Conservation (phyloP, 495 filamentous ascomycete genomes). For the Penicillium goetzii region DNA sequence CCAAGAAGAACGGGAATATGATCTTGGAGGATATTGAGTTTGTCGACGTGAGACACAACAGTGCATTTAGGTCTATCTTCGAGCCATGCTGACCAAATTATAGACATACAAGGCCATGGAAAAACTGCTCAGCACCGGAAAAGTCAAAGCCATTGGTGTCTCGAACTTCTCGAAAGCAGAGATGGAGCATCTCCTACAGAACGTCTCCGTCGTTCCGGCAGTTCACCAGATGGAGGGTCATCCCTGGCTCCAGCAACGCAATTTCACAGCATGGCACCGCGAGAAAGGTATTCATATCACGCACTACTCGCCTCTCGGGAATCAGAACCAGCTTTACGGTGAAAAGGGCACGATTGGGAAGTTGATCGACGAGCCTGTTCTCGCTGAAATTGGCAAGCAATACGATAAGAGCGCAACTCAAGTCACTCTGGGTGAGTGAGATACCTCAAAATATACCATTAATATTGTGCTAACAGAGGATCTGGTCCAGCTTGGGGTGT, state of each 20-base stretch:
- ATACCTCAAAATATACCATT: background rate
- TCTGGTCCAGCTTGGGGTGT: constrained; percentile 59
- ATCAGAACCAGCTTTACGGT: constrained; percentile 65
- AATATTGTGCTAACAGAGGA: background rate
- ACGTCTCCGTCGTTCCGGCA: constrained; percentile 55
- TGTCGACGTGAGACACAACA: constrained; percentile 43
- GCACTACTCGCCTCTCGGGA: constrained; percentile 68
- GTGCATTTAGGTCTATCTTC: background rate
- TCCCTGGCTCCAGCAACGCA: constrained; percentile 62
- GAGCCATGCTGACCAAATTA: background rate
- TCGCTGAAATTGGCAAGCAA: constrained; percentile 62
- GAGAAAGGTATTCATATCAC: constrained; percentile 60
- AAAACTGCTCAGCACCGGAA: constrained; percentile 54
- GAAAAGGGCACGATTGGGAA: constrained; percentile 36
- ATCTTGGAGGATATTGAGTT: constrained; percentile 40
- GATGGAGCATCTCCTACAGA: constrained; percentile 63
- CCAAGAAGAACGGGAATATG: constrained; percentile 20
- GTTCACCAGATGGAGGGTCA: constrained; percentile 67
- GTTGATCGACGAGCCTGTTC: constrained; percentile 61
- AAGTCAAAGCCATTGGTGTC: constrained; percentile 67
- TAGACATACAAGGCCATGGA: constrained; percentile 67
- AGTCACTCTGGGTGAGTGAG: constrained; percentile 46
- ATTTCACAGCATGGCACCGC: constrained; percentile 56
- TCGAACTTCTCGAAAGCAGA: constrained; percentile 73
- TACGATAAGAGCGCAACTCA: constrained; percentile 64